Conservation (phyloP, 2,329 filamentous ascomycete species). For the Fusarium sp. region DNA sequence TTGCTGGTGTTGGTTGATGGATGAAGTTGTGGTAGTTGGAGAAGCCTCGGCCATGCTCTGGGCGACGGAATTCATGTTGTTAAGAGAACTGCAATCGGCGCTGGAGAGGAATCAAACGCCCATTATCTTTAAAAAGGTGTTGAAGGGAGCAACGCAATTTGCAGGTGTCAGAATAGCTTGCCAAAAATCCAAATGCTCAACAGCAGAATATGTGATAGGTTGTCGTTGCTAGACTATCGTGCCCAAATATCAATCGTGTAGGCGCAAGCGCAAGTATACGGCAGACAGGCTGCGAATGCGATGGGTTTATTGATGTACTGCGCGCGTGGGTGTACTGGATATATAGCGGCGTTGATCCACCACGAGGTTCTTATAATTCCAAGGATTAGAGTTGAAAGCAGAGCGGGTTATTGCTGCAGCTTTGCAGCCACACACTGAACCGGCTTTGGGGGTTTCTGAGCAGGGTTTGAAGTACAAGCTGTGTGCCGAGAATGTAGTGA, state of each 20-base stretch:
- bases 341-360: conserved; percentile 22
- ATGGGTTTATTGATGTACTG: conserved; percentile 18
- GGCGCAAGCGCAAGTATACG: conserved; percentile 34
- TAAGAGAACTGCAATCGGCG: conserved; percentile 25
- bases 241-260: conserved; percentile 22
- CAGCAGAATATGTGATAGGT: conserved; percentile 10
- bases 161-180: conserved; percentile 26
- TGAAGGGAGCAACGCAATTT: conserved; percentile 19
- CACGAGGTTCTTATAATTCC: conserved; percentile 16
- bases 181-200: conserved; percentile 14
- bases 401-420: conserved; percentile 13
- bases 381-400: conserved; percentile 14
- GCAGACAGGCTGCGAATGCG: conserved; percentile 31
- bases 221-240: conserved; percentile 11
- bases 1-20: conserved; percentile 43
- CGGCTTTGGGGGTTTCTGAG: conserved; percentile 11
- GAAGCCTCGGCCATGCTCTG: conserved; percentile 53
- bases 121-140: conserved; percentile 41
- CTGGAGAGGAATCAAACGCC: conserved; percentile 39
- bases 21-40: conserved; percentile 33
- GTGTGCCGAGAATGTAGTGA: conserved; percentile 13
- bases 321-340: conserved; percentile 17
- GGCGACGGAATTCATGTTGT: conserved; percentile 54
- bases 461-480: conserved; percentile 13
- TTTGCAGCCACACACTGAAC: conserved; percentile 25